A percentile compares a stretch with the other conserved stretches of the same genome.
Conservation (phyloP, 2,329 filamentous ascomycete genomes). For the Aureobasidium sp. region DNA sequence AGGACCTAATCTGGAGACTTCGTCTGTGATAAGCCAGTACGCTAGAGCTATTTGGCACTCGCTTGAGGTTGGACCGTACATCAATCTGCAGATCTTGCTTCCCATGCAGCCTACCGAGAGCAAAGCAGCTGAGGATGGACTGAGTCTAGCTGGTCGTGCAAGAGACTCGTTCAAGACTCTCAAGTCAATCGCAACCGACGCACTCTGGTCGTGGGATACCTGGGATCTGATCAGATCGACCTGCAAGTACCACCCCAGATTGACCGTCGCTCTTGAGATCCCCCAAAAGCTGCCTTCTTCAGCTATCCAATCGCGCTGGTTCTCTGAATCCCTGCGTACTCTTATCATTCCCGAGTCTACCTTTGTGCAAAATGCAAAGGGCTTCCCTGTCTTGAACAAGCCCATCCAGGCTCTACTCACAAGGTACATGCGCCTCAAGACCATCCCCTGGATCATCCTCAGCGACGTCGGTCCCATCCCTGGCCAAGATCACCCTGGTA, state of each 20-base stretch:
- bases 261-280: constrained; percentile 62
- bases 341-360: constrained; percentile 44
- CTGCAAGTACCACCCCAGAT: constrained; percentile 74
- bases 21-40: constrained; percentile 45
- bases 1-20: constrained; percentile 59
- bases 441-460: constrained; percentile 52
- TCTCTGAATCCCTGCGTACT: constrained; percentile 53
- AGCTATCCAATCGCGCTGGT: constrained; percentile 52
- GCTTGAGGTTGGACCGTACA: constrained; percentile 62
- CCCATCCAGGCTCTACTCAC: constrained; percentile 49
- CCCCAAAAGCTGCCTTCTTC: constrained; percentile 51
- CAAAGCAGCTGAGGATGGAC: neutral
- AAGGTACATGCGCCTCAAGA: constrained; percentile 48
- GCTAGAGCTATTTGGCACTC: constrained; percentile 76
- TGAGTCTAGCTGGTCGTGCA: neutral
- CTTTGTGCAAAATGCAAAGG: constrained; percentile 51
- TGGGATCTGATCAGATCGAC: constrained; percentile 83
- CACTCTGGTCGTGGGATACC: constrained; percentile 68
- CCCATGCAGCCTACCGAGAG: constrained; percentile 62
- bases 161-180: constrained; percentile 4
- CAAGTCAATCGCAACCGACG: neutral
- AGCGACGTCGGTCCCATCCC: constrained; percentile 50
- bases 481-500: constrained; percentile 20
- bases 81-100: constrained; percentile 72
- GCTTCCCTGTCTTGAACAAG: constrained; percentile 51